phyloP scores from a whole-genome alignment of 106 monocot genomes.

The Dendrobium officinale region DNA sequence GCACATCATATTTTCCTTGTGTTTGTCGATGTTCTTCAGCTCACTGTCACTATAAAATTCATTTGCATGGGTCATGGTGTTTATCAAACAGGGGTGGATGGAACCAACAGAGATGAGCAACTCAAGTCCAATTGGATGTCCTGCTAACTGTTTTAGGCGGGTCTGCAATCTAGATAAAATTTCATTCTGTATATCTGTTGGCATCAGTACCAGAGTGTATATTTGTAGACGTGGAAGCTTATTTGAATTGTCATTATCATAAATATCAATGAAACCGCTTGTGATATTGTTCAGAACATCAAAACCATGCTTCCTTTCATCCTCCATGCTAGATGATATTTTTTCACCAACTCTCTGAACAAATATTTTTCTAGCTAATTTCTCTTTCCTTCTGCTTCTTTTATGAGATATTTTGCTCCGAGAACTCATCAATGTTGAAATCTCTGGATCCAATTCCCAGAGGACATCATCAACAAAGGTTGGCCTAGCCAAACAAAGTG shows the following conservation, averaged over 20 bases:
- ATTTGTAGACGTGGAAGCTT: constrained; percentile 52
- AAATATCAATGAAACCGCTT: constrained; percentile 39
- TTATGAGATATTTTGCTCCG: constrained; percentile 17
- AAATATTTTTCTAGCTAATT: constrained; percentile 48
- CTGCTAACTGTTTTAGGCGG: constrained; percentile 12
- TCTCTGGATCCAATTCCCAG: constrained; percentile 20
- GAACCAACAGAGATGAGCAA: constrained; percentile 49
- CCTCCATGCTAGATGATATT: constrained; percentile 36
- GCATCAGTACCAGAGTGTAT: constrained; percentile 42
- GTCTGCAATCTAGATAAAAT: constrained; percentile 38
- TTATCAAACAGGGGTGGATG: constrained; percentile 67
- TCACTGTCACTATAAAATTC: constrained; percentile 35
- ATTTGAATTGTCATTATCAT: constrained; percentile 28
- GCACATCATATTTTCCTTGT: constrained; percentile 20
- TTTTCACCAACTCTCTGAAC: constrained; percentile 53
- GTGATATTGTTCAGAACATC: constrained; percentile 39
- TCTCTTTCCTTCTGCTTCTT: constrained; percentile 30
- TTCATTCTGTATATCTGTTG: constrained; percentile 38
- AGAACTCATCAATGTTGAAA: constrained; percentile 2
- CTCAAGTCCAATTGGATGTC: constrained; percentile 46
- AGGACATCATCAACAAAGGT: constrained; percentile 42
- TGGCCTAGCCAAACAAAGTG: constrained; percentile 59
- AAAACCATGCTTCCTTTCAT: constrained; percentile 43
- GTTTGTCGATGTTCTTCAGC: constrained; percentile 29
- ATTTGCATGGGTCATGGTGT: constrained; percentile 24